Evolutionary conservation across 1,284 basidiomycete genomes (phyloP).

Genomic region (Malassezia cuniculi): DNA sequence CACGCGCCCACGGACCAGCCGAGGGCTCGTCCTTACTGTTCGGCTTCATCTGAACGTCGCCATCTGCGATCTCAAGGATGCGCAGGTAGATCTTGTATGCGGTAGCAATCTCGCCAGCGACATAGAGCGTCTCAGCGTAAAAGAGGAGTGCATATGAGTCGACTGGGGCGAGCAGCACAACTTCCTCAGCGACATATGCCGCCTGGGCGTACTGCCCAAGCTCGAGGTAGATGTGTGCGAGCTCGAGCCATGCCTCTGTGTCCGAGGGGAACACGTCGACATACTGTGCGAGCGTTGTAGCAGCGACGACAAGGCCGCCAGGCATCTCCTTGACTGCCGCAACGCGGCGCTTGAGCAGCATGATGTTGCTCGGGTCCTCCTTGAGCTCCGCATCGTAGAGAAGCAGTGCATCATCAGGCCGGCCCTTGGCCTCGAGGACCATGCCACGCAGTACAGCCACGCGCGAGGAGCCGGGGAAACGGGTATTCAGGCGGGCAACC

Average conservation of each 20-base stretch:
- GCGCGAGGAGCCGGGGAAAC: constrained; percentile 70
- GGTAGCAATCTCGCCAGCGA: constrained; percentile 53
- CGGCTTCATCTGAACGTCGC: neutral
- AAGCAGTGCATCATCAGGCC: constrained; percentile 49
- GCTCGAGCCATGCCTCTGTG: constrained; percentile 77
- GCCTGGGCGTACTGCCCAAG: constrained; percentile 56
- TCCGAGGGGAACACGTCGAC: constrained; percentile 89
- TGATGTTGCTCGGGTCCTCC: constrained; percentile 62
- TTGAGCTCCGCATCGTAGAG: constrained; percentile 61
- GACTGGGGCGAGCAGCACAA: constrained; percentile 65
- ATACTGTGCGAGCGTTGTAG: constrained; percentile 63
- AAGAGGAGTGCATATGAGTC: constrained; percentile 70
- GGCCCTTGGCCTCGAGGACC: constrained; percentile 61
- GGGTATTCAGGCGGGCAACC: constrained; percentile 55
- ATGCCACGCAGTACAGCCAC: constrained; percentile 73
- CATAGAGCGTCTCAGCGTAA: constrained; percentile 76
- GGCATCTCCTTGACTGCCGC: constrained; percentile 49
- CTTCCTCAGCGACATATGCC: constrained; percentile 65
- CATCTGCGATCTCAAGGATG: constrained; percentile 29
- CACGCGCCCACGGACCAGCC: constrained; percentile 30
- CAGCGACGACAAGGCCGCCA: constrained; percentile 50
- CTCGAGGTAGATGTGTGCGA: constrained; percentile 74
- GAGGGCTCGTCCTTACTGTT: constrained; percentile 15
- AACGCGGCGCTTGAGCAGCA: constrained; percentile 72
- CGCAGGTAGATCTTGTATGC: constrained; percentile 38